Evolutionary conservation across 2,329 filamentous ascomycete species (phyloP).

Genomic region (Magnaporthiopsis incrustans): DNA sequence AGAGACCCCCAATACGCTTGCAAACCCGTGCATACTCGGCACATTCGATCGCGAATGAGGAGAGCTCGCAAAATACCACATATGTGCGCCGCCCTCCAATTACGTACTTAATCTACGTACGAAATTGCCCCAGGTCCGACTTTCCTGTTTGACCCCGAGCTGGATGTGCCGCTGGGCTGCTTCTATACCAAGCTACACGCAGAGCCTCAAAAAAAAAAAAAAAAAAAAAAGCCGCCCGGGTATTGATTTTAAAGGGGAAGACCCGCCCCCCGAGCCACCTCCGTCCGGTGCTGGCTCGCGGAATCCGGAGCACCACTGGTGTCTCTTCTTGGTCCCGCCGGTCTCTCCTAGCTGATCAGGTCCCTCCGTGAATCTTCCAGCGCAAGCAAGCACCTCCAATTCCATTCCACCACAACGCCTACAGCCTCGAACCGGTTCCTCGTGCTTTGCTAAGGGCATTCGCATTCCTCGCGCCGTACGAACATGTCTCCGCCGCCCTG

Average conservation of each 20-base stretch:
- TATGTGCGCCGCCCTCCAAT: constrained; percentile 1
- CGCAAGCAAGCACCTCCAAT: neutral
- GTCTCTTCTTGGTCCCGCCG: neutral
- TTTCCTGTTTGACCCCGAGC: neutral
- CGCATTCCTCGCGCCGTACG: neutral
- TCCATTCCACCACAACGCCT: neutral
- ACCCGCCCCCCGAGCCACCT: neutral
- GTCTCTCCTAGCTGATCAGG: neutral
- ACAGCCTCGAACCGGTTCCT: neutral
- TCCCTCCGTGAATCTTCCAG: neutral
- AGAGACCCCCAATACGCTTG: neutral
- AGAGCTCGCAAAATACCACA: neutral
- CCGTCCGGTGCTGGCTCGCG: neutral
- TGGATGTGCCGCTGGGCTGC: neutral
- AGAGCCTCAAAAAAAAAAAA: constrained; percentile 1
- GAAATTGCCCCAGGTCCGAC: neutral
- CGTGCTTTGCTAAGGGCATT: neutral
- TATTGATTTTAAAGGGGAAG: neutral
- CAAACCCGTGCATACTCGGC: neutral
- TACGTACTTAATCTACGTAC: neutral
- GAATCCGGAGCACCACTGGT: neutral
- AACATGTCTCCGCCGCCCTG: neutral
- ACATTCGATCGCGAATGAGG: neutral
- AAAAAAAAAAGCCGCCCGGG: too few species aligned
- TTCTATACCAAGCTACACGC: neutral